These are phyloP conservation scores for Pseudogymnoascus sp. DNA, from an alignment of 2,329 filamentous ascomycete genomes.

Conservation along the genomic window DNA sequence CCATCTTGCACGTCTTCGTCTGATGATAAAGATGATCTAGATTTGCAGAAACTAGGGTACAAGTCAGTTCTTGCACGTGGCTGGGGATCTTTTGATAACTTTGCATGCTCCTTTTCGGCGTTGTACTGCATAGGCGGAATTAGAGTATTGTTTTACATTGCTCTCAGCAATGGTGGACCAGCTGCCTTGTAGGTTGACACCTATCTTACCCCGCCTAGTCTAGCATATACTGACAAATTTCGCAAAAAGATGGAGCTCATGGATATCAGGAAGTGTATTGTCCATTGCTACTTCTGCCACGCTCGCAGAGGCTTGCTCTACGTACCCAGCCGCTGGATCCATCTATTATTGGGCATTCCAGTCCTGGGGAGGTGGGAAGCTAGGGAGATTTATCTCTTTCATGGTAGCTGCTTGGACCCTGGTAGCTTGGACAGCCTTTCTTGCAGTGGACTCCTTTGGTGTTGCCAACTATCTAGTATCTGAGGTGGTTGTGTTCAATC, in stretches of 20 bases:
- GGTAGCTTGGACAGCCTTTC: conserved; percentile 11
- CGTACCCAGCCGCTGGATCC: conserved; percentile 26
- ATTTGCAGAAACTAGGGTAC: conserved; percentile 23
- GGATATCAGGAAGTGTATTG: conserved; percentile 10
- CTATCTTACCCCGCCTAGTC: background rate
- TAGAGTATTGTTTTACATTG: conserved; percentile 25
- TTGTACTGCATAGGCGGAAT: conserved; percentile 25
- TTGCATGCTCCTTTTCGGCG: conserved; percentile 24
- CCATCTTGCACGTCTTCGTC: background rate
- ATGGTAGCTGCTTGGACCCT: conserved; percentile 11
- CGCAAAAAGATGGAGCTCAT: conserved; percentile 10
- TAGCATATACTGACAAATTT: background rate
- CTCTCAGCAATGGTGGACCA: conserved; percentile 22
- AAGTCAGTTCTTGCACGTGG: conserved; percentile 21
- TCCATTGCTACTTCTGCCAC: conserved; percentile 24
- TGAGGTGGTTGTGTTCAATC: conserved; percentile 8
- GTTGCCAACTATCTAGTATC: conserved; percentile 8
- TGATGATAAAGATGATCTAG: conserved; percentile 22
- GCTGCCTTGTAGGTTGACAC: conserved; percentile 2
- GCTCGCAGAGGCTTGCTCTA: conserved; percentile 27
- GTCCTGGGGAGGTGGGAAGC: conserved; percentile 18
- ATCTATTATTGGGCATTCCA: conserved; percentile 28
- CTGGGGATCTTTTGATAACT: conserved; percentile 25
- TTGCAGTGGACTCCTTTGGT: conserved; percentile 1
- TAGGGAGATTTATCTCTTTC: conserved; percentile 10